Evolutionary conservation across 306 rosid genomes (phyloP).

Genomic region (Echinosophora koreensis): DNA sequence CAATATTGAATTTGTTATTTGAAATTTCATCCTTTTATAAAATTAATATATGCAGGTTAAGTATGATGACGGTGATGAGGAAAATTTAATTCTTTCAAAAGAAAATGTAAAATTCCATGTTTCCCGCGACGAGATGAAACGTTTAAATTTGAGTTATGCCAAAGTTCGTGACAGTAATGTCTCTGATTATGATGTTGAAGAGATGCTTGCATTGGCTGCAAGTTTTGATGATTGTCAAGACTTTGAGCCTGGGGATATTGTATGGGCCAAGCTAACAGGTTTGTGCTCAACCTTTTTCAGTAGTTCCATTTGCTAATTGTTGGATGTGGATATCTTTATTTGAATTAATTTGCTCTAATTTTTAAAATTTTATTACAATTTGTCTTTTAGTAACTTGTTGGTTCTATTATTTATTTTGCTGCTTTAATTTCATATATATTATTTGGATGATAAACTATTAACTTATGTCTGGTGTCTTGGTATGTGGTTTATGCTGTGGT

Average conservation of each 20-base stretch:
- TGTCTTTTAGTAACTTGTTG: slow-evolving; percentile 4
- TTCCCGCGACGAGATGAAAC: slow-evolving; percentile 83
- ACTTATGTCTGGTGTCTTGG: slow-evolving; percentile 24
- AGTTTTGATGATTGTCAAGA: slow-evolving; percentile 89
- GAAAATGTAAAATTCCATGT: slow-evolving; percentile 82
- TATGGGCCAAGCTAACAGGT: slow-evolving; percentile 99
- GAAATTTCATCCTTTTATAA: slow-evolving; percentile 31
- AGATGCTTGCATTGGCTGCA: slow-evolving; percentile 95
- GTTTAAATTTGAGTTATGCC: slow-evolving; percentile 68
- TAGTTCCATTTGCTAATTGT: slow-evolving; percentile 32
- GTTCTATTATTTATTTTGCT: slow-evolving; percentile 24
- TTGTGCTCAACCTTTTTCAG: slow-evolving; percentile 46
- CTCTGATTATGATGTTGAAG: slow-evolving; percentile 77
- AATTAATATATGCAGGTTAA: slow-evolving; percentile 67
- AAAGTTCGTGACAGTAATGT: slow-evolving; percentile 65
- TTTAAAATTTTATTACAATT: slow-evolving; percentile 14
- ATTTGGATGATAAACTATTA: slow-evolving; percentile 22
- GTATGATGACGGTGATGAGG: slow-evolving; percentile 85
- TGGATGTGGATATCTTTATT: slow-evolving; percentile 23
- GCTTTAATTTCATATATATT: slow-evolving; percentile 11
- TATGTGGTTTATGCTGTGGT: slow-evolving; percentile 8
- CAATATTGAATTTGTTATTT: slow-evolving; percentile 27
- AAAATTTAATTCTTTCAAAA: slow-evolving; percentile 71
- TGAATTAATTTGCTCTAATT: slow-evolving; percentile 7
- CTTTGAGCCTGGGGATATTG: slow-evolving; percentile 86